A percentile compares a stretch with the other conserved stretches of the same genome.
Conservation (phyloP, 108 stramenopile species). For the Nannochloropsis salina region DNA sequence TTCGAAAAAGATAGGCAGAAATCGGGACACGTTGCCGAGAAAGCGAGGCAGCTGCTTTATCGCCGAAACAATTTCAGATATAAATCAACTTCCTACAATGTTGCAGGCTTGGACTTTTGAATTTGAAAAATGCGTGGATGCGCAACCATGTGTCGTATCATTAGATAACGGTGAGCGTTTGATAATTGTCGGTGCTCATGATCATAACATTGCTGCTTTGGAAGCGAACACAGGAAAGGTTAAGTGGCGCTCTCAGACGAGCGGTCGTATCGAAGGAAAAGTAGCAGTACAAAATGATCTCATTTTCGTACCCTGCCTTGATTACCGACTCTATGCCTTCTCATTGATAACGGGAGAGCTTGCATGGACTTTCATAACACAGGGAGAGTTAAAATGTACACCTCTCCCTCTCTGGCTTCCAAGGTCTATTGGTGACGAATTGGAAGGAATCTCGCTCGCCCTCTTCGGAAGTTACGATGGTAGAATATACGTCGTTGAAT, state of each 20-base stretch:
- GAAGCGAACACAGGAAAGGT: neutral
- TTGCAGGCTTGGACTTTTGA: neutral
- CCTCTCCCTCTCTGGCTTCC: neutral
- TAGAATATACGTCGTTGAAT: neutral
- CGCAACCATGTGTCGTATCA: neutral
- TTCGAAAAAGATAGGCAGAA: neutral
- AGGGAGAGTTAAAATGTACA: neutral
- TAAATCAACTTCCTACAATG: neutral
- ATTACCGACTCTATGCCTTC: neutral
- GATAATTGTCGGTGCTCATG: neutral
- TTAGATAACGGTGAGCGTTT: neutral
- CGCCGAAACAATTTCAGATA: neutral
- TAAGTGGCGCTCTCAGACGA: neutral
- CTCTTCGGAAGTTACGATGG: neutral
- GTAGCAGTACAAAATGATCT: neutral
- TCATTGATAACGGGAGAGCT: neutral
- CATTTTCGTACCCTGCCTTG: neutral
- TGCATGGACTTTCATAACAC: neutral
- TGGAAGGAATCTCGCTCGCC: neutral
- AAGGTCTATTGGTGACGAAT: neutral
- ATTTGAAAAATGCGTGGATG: slow-evolving; percentile 15
- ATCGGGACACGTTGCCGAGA: neutral
- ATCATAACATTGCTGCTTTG: neutral
- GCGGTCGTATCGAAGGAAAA: slow-evolving; percentile 10
- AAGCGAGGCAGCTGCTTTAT: neutral